Evolutionary conservation across 139 green algal species (phyloP).

Genomic region (Chloropicon primus): DNA sequence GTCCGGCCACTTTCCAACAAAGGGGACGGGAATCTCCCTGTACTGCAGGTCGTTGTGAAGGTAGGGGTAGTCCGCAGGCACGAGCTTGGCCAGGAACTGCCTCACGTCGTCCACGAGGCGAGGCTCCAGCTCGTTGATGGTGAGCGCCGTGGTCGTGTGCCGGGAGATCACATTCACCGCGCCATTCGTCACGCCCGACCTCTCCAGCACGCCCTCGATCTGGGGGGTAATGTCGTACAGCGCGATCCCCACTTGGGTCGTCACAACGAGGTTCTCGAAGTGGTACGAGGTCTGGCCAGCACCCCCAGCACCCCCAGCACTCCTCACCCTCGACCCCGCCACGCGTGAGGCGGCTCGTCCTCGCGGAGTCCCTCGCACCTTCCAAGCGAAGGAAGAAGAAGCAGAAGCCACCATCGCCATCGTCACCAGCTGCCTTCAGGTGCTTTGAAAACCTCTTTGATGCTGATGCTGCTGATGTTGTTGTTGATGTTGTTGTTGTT

Average conservation of each 20-base stretch:
- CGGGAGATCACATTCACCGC: conserved; percentile 45
- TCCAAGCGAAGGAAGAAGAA: too few relatives aligned
- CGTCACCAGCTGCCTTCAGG: too few relatives aligned
- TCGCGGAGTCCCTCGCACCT: too few relatives aligned
- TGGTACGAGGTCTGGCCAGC: neutral
- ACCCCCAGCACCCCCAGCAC: too few relatives aligned
- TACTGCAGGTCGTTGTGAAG: conserved; percentile 74
- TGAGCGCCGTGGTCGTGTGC: conserved; percentile 54
- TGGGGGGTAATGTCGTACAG: conserved; percentile 38
- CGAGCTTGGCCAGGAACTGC: conserved; percentile 36
- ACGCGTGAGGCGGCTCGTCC: too few relatives aligned
- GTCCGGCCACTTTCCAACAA: conserved; percentile 11
- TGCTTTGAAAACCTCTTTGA: too few relatives aligned
- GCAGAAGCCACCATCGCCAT: too few relatives aligned
- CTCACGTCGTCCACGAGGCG: conserved; percentile 63
- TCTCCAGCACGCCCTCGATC: conserved; percentile 24
- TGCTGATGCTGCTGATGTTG: too few relatives aligned
- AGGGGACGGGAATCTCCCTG: conserved; percentile 16
- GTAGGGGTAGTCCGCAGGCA: conserved; percentile 45
- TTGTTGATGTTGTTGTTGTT: too few relatives aligned
- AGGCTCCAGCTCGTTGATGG: conserved; percentile 61
- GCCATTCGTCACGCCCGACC: conserved; percentile 31
- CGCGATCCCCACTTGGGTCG: conserved; percentile 13
- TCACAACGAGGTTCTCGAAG: neutral
- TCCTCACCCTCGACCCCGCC: too few relatives aligned